Evolutionary conservation across 2,329 filamentous ascomycete species (phyloP), one percentile per base, ranked within the genome.

Genomic region (Pseudocercospora cruenta): DNA sequence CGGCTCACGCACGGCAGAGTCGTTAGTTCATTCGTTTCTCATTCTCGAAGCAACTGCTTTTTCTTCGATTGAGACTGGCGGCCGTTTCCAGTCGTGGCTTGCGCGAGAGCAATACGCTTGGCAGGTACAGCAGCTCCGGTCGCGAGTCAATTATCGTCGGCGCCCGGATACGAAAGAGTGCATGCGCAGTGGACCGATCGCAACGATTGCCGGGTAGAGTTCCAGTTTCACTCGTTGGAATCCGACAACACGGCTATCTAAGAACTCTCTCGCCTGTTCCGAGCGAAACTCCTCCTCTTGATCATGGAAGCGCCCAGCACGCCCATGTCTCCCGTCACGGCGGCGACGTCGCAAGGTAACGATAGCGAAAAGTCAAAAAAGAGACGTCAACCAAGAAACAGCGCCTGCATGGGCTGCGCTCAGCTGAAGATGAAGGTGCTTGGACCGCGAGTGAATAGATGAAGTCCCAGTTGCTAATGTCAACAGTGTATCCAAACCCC

Each of bases 341-440:
- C 24, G 51, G 51, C 51, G 24, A 55, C 24, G 51, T 55, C 51
- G 51, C 51, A 26, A 55, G 51, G 26, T 55, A 22, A 51, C 24
- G 19, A 22, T 51, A 31, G 51, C 51, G 51, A 31, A 55, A 55
- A 55, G 51, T 31, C 51, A 55, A 74, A 75, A 57, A 62, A 71
- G 10, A 70, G 73, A 66, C 69, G 73, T 43, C 74, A 75, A 64
- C 71, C 72, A 4, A 62, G 73, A 36, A 74, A 75, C 55, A 67
- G 63, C 14, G 74, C 74, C 5, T 75, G 74, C 64, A 71, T 71
- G 58, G 62, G 61, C 57, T 75, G 74, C 63, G 67, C 72, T 3
- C 61, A 62, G n/a, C 59, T 74, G 39, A 75, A 75, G 70, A 74
- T 75, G 72, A 74, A 73, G 24, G 59, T 59, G 14, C 24, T 19